Evolutionary conservation across 441 rosid species (phyloP).

Genomic region (Pelargonium australe): DNA sequence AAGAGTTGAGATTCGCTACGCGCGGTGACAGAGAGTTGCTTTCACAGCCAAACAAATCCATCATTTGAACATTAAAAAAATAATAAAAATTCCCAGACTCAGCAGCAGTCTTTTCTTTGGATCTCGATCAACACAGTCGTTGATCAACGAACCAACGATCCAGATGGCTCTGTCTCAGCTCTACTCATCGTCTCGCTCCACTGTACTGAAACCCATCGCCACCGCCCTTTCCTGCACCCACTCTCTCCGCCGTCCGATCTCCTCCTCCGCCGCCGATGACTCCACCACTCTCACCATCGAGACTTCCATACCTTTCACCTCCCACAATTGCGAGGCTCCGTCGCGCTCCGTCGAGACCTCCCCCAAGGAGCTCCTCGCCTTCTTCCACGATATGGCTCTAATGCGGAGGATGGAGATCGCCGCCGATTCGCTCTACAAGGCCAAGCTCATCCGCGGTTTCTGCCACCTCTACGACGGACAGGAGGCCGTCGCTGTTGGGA

Average conservation of each 20-base stretch:
- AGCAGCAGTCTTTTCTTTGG: too few species aligned
- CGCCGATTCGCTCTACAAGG: slow-evolving; percentile 90
- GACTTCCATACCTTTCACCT: slow-evolving; percentile 72
- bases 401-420: slow-evolving; percentile 98
- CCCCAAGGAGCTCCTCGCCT: slow-evolving; percentile 56
- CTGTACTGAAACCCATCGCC: slow-evolving; percentile 36
- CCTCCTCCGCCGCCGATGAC: slow-evolving; percentile 34
- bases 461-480: slow-evolving; percentile 96
- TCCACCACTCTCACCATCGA: slow-evolving; percentile 63
- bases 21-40: too few species aligned
- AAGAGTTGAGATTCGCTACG: too few species aligned
- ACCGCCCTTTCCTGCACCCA: slow-evolving; percentile 15
- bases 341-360: slow-evolving; percentile 68
- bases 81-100: too few species aligned
- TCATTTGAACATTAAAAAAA: too few species aligned
- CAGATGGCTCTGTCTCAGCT: slow-evolving; percentile 61
- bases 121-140: too few species aligned
- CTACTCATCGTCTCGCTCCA: slow-evolving; percentile 36
- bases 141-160: slow-evolving; percentile 7
- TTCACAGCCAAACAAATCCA: too few species aligned
- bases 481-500: slow-evolving; percentile 81
- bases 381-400: slow-evolving; percentile 73
- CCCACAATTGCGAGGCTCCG: slow-evolving; percentile 81
- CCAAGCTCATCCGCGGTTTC: slow-evolving; percentile 91
- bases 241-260: slow-evolving; percentile 49